Conservation (phyloP, 2,329 filamentous ascomycete species). For the Lasiodiplodia theobromae region DNA sequence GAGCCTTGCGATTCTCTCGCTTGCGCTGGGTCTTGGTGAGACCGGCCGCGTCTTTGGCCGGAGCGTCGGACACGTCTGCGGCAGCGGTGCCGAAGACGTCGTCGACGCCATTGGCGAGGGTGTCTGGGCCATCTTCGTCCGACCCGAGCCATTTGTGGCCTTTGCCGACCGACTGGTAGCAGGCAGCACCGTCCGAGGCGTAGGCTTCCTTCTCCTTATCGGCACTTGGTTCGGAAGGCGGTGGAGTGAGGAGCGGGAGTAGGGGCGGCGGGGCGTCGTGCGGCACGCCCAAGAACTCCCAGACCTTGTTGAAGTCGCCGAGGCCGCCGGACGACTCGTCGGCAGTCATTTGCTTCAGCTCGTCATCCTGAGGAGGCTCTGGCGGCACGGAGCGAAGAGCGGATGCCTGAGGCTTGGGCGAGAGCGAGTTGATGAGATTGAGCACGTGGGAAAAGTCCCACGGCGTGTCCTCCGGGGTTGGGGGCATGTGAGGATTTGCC, state of each 20-base stretch:
- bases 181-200: slow-evolving; percentile 53
- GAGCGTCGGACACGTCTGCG: slow-evolving; percentile 14
- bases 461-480: slow-evolving; percentile 44
- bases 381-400: slow-evolving; percentile 2
- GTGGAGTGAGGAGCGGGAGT: slow-evolving; percentile 33
- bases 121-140: slow-evolving; percentile 2
- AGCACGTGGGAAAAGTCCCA: slow-evolving; percentile 58
- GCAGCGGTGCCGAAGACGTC: slow-evolving; percentile 25
- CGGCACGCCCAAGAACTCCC: slow-evolving; percentile 51
- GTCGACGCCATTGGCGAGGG: slow-evolving; percentile 22
- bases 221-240: slow-evolving; percentile 27
- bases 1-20: slow-evolving; percentile 37
- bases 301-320: slow-evolving; percentile 58
- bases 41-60: slow-evolving; percentile 22
- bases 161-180: slow-evolving; percentile 34
- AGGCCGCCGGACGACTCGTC: slow-evolving; percentile 37
- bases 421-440: slow-evolving; percentile 48
- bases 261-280: slow-evolving; percentile 34
- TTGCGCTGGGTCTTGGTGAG: slow-evolving; percentile 47
- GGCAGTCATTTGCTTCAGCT: neutral
- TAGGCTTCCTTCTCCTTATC: slow-evolving; percentile 41
- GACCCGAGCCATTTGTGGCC: slow-evolving; percentile 37
- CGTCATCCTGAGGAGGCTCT: neutral
- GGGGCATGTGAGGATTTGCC: slow-evolving; percentile 41
- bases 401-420: slow-evolving; percentile 11